Evolutionary conservation across 2,329 filamentous ascomycete genomes (phyloP).

Genomic region (Zymoseptoria crescenta): DNA sequence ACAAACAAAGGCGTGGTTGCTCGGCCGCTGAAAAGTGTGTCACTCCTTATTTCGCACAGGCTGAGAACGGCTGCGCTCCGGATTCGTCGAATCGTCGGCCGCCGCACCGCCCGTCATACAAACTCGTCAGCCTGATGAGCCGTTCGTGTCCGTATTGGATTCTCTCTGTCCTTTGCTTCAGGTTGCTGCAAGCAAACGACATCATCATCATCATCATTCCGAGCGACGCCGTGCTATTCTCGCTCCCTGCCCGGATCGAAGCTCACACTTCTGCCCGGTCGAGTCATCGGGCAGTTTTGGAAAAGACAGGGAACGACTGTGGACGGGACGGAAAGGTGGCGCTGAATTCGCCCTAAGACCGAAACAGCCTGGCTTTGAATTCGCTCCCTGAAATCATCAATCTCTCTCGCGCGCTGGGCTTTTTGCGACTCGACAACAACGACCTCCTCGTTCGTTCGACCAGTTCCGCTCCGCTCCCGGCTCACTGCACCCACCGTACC

Average conservation of each 20-base stretch:
- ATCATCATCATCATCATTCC: too few relatives aligned
- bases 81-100: background rate
- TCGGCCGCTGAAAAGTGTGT: background rate
- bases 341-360: background rate
- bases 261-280: background rate
- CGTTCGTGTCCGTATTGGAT: background rate
- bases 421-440: background rate
- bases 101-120: background rate
- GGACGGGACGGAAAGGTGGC: background rate
- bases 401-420: background rate
- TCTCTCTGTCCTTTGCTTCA: background rate
- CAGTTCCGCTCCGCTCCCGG: background rate
- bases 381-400: background rate
- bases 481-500: background rate
- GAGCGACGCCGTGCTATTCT: background rate
- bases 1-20: background rate
- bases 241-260: background rate
- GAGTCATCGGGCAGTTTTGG: background rate
- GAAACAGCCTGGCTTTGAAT: background rate
- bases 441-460: background rate
- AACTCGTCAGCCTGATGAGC: background rate
- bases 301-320: background rate
- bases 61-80: background rate
- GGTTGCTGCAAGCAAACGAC: too few relatives aligned
- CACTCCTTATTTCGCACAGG: background rate